These are phyloP conservation scores for Xanthoconium separans DNA, from an alignment of 1,284 basidiomycete species.

Conservation along the genomic window DNA sequence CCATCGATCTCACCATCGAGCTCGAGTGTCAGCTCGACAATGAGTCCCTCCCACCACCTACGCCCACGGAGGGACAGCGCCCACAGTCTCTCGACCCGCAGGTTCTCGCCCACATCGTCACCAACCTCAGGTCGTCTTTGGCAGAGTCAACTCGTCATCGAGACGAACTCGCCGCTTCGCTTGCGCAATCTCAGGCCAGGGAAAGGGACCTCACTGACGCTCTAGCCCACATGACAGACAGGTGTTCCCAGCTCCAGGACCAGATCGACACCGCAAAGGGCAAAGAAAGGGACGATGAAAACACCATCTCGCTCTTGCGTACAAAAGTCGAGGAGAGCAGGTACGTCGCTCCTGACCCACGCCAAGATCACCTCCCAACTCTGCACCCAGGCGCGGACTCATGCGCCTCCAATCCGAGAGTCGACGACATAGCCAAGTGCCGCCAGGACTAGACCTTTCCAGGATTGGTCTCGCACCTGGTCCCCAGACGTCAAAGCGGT, in stretches of 20 bases:
- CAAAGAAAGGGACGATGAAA: slow-evolving; percentile 75
- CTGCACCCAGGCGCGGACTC: slow-evolving; percentile 63
- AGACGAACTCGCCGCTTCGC: slow-evolving; percentile 54
- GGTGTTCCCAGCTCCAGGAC: slow-evolving; percentile 58
- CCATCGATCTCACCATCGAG: slow-evolving; percentile 75
- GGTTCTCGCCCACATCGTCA: slow-evolving; percentile 71
- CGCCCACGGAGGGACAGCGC: slow-evolving; percentile 32
- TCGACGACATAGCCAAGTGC: slow-evolving; percentile 58
- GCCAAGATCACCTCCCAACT: slow-evolving; percentile 1
- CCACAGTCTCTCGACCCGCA: slow-evolving; percentile 68
- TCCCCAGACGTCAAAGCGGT: slow-evolving; percentile 59
- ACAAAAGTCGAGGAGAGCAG: slow-evolving; percentile 91
- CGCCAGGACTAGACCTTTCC: slow-evolving; percentile 53
- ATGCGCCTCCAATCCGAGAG: slow-evolving; percentile 89
- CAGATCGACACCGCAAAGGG: slow-evolving; percentile 57
- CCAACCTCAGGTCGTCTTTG: slow-evolving; percentile 61
- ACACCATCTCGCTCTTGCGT: slow-evolving; percentile 76
- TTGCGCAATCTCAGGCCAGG: slow-evolving; percentile 49
- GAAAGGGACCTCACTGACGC: slow-evolving; percentile 62
- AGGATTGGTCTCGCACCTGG: slow-evolving; percentile 44
- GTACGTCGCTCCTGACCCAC: slow-evolving; percentile 37
- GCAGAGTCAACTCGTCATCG: slow-evolving; percentile 63
- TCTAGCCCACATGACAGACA: slow-evolving; percentile 61
- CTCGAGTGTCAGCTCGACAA: slow-evolving; percentile 71
- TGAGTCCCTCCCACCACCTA: slow-evolving; percentile 55